These are phyloP conservation scores for Thalia dealbata DNA, from an alignment of 176 grass and related monocot genomes.

Conservation along the genomic window DNA sequence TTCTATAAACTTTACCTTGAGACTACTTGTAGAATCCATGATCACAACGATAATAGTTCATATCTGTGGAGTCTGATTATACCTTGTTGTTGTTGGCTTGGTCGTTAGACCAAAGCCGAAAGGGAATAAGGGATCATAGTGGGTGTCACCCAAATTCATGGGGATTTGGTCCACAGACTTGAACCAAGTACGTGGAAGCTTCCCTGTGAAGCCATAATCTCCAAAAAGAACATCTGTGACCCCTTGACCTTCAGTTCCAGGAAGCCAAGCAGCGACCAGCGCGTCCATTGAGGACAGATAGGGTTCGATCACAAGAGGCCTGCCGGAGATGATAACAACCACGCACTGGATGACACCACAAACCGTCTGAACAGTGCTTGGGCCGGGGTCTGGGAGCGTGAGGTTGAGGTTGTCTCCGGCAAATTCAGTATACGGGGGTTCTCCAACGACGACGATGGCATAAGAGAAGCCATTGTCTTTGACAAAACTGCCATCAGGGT, in stretches of 20 bases:
- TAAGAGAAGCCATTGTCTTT: slow-evolving; percentile 59
- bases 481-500: slow-evolving; percentile 62
- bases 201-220: slow-evolving; percentile 75
- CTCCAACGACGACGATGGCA: slow-evolving; percentile 72
- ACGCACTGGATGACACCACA: slow-evolving; percentile 61
- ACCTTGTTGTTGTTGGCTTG: slow-evolving; percentile 46
- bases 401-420: slow-evolving; percentile 61
- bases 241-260: slow-evolving; percentile 76
- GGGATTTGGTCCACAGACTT: slow-evolving; percentile 72
- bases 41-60: neutral
- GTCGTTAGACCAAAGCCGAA: slow-evolving; percentile 70
- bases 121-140: slow-evolving; percentile 86
- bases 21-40: neutral
- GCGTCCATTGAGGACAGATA: slow-evolving; percentile 77
- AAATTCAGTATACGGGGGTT: slow-evolving; percentile 67
- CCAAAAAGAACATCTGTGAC: slow-evolving; percentile 76
- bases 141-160: slow-evolving; percentile 64
- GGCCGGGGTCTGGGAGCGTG: slow-evolving; percentile 68
- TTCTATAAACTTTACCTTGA: neutral
- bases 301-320: slow-evolving; percentile 69
- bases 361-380: slow-evolving; percentile 61
- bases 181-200: slow-evolving; percentile 70
- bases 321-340: slow-evolving; percentile 65
- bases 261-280: slow-evolving; percentile 89
- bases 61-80: slow-evolving; percentile 5